Base-by-base conservation (phyloP, 352 stramenopile genomes). In the Achlya hypogyna region DNA sequence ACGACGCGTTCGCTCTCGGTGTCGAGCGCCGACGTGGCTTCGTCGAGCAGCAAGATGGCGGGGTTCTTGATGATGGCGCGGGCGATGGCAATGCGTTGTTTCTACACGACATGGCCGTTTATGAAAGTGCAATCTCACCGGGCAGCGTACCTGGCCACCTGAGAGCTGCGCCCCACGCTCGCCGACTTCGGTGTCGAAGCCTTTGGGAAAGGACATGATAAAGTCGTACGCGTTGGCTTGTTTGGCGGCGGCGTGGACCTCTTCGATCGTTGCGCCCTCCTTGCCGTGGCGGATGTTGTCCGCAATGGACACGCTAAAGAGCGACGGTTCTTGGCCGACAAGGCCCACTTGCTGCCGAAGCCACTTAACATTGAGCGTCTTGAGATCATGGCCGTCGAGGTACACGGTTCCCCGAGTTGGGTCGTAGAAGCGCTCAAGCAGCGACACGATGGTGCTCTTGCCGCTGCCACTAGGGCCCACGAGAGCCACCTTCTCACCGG, bases 391-490 rank as follows among this genome's bases (percentile, higher is more conserved):
- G 4, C 77, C 75, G 43, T 86, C 78, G 27, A 82, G 69, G 29
- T 54, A 74, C 8, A 87, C 78, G 1, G 59, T 62, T 0, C 75
- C 78, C 16, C 56, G 63, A 0, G 78, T 65, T 5, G 96, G 81
- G 69, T 98, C 91, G 72, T 98, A 98, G 65, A 98, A 98, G 22
- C 93, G 79, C 70, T 98, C 97, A 1, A 98, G 75, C 1, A 98
- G 77, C 23, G 89, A 84, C 23, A 87, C 84, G 53, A 98, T 85
- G 22, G 93, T 98, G 23, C 89, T 96, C 70, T 98, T 98, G 60
- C 93, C 83, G 66, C 74, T 73, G 34, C 84, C 69, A 28, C 65
- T 76, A 0, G 64, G 51, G 5, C 75, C 75, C 49, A 79, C 80
- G 42, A 89, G 72, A 8, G 78, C 82, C 38, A 93, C 73, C 18